phyloP scores from a whole-genome alignment of 169 alveolate genomes.

The Cryptosporidium parvum region DNA sequence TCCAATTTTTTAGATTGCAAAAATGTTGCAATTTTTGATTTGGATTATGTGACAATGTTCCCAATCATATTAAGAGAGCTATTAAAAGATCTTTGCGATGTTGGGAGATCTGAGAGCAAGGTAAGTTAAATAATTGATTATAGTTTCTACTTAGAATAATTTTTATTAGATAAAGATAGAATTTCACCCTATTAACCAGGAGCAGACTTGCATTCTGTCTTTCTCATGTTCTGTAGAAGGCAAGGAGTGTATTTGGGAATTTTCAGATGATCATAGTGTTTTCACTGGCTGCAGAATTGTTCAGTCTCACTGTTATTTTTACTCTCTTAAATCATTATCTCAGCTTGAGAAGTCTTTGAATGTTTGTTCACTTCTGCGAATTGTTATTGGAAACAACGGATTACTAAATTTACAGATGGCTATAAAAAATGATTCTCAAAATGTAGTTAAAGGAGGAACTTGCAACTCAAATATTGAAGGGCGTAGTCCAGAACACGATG shows the following conservation, averaged over 20 bases:
- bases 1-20: background rate
- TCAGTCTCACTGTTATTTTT: slow-evolving; percentile 11
- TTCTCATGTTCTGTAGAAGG: slow-evolving; percentile 68
- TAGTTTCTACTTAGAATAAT: too few species aligned
- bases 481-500: background rate
- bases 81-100: slow-evolving; percentile 64
- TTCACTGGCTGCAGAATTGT: slow-evolving; percentile 21
- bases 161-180: slow-evolving; percentile 41
- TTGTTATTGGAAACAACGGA: slow-evolving; percentile 28
- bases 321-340: slow-evolving; percentile 35
- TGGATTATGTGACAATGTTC: slow-evolving; percentile 51
- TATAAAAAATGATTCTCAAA: slow-evolving; percentile 24
- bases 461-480: background rate
- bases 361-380: slow-evolving; percentile 48
- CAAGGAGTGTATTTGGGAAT: slow-evolving; percentile 71
- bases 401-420: slow-evolving; percentile 44
- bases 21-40: background rate
- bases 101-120: slow-evolving; percentile 51
- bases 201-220: slow-evolving; percentile 26
- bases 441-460: background rate
- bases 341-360: slow-evolving; percentile 45
- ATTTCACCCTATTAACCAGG: slow-evolving; percentile 7
- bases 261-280: slow-evolving; percentile 68
- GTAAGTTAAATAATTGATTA: slow-evolving; percentile 9
- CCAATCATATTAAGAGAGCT: slow-evolving; percentile 49